Evolutionary conservation across 164 flowering plant genomes (phyloP), one percentile per base, ranked within the genome.

Genomic region (Vitis riparia): DNA sequence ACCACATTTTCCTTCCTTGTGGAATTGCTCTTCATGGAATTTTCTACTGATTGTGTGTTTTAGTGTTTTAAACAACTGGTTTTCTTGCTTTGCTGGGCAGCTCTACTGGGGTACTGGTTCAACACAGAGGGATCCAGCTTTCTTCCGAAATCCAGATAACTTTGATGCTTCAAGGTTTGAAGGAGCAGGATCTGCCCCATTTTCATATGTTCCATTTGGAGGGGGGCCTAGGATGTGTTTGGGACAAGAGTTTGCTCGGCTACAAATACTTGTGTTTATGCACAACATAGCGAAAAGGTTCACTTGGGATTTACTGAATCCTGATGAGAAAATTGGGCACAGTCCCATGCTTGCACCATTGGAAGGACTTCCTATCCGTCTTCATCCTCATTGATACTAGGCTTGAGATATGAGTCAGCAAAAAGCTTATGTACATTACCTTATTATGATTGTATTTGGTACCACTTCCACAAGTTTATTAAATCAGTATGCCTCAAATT

Each of bases 121-220:
- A 0, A 61, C 69, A 17, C 75, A 72, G 29, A 61, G 30, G 19
- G 75, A 72, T 37, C 65, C 75, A 16, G 59, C 2, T 15, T 8
- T 51, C 6, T 66, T 66, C 51, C 53, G 59, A 32, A 23, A 16
- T 55, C 48, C 49, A 67, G 62, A 37, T 2, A 55, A 30, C 8
- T 72, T 72, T 48, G 75, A 72, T 50, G 65, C 67, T 66, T 72
- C 71, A 9, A 72, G 75, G 53, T 72, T 72, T 60, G 70, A 60
- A 51, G 75, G 65, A 15, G 55, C 55, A 15, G 75, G 75, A 53
- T 49, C 66, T 17, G 32, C 62, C 9, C 75, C 75, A 29, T 66
- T 50, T 32, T 37, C 75, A 44, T 72, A 51, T 47, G 67, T 55
- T 47, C 71, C 66, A 14, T 72, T 72, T 53, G 27, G 27, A 23